Percentiles rank a stretch among this genome's conserved stretches.
Conservation (phyloP, 371 early-diverging fungal species). For the Mucor ambiguus region DNA sequence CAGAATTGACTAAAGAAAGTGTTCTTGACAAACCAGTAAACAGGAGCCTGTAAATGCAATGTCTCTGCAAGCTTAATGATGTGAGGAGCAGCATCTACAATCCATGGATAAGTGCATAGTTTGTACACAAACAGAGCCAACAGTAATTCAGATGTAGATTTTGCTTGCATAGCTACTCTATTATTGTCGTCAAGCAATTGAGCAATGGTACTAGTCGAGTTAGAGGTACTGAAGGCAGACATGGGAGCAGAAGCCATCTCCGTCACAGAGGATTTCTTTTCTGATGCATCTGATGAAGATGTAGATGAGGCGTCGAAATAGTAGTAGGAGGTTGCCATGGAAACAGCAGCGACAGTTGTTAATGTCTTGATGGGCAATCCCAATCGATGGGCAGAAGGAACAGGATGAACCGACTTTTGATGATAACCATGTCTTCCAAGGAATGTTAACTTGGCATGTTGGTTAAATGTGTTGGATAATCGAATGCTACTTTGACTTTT, state of each 20-base stretch:
- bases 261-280: neutral
- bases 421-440: neutral
- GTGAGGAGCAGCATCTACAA: constrained; percentile 43
- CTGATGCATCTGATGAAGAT: neutral
- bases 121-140: constrained; percentile 41
- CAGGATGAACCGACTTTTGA: neutral
- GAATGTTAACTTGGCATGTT: constrained; percentile 10
- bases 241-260: constrained; percentile 18
- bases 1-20: constrained; percentile 94
- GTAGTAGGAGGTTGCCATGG: constrained; percentile 7
- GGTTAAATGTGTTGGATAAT: neutral
- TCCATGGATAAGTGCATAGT: constrained; percentile 42
- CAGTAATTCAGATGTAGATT: constrained; percentile 42
- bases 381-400: neutral
- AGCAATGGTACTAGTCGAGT: constrained; percentile 25
- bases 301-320: neutral
- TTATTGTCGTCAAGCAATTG: constrained; percentile 43
- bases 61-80: constrained; percentile 61
- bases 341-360: constrained; percentile 4
- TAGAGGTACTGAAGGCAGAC: constrained; percentile 36
- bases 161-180: constrained; percentile 56
- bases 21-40: constrained; percentile 74
- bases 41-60: constrained; percentile 55
- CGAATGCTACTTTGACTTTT: constrained; percentile 6
- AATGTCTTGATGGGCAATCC: constrained; percentile 2